These are phyloP conservation scores for Apiospora saccharicola DNA, from an alignment of 2,329 filamentous ascomycete genomes.

Conservation along the genomic window DNA sequence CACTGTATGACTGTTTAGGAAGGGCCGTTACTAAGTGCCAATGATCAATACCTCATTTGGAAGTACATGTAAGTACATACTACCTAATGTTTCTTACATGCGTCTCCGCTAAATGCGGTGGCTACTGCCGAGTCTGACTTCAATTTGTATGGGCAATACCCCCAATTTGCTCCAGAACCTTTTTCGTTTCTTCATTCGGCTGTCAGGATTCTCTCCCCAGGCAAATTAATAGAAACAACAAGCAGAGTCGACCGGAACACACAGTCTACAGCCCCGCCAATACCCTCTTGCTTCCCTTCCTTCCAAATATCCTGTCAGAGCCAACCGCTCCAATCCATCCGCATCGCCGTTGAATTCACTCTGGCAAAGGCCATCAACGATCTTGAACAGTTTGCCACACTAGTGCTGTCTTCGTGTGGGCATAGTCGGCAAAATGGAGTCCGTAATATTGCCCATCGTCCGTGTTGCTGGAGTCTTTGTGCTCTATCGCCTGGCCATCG, in stretches of 20 bases:
- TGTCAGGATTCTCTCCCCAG: too few relatives aligned
- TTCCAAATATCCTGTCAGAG: too few relatives aligned
- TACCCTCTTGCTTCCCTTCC: too few relatives aligned
- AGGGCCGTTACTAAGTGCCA: neutral
- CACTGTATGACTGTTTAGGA: neutral
- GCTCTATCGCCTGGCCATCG: constrained; percentile 28
- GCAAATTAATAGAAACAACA: too few relatives aligned
- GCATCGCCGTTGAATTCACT: too few relatives aligned
- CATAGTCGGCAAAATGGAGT: neutral
- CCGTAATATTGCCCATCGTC: neutral
- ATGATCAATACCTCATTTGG: neutral
- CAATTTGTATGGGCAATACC: neutral
- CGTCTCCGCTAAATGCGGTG: neutral
- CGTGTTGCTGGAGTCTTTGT: constrained; percentile 28
- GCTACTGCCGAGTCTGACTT: too few relatives aligned
- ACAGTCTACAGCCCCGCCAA: too few relatives aligned
- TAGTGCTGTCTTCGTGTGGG: neutral
- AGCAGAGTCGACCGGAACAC: too few relatives aligned
- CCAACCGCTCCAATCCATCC: too few relatives aligned
- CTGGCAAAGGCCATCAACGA: too few relatives aligned
- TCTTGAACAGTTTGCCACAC: neutral
- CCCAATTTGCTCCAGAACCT: neutral
- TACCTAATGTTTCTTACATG: neutral
- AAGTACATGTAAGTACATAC: too few relatives aligned
- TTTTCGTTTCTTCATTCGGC: too few relatives aligned